Evolutionary conservation across 805 yeast genomes (phyloP).

Genomic region (Zygotorulaspora danielsina): DNA sequence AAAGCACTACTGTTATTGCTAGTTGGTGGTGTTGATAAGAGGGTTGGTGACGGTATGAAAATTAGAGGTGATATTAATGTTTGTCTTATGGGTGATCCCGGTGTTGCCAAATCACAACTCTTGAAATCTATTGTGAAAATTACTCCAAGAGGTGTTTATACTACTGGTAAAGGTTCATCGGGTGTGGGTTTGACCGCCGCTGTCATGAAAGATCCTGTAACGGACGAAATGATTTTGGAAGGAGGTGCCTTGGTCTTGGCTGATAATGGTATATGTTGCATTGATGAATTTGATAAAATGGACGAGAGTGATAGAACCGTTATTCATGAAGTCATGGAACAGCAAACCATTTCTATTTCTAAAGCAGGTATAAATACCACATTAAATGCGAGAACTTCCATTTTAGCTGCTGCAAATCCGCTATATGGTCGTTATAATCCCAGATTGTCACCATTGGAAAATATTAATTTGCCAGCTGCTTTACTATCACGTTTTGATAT

Average conservation of each 20-base stretch:
- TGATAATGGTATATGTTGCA: conserved; percentile 96
- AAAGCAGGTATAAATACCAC: conserved; percentile 98
- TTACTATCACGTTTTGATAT: conserved; percentile 91
- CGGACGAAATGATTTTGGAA: conserved; percentile 96
- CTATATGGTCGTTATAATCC: conserved; percentile 92
- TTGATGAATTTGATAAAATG: conserved; percentile 99
- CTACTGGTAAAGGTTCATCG: conserved; percentile 97
- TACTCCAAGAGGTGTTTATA: conserved; percentile 94
- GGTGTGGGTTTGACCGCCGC: conserved; percentile 99
- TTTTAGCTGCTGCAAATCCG: conserved; percentile 98
- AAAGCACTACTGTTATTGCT: conserved; percentile 79
- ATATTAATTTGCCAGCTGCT: conserved; percentile 95
- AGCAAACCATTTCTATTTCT: conserved; percentile 94
- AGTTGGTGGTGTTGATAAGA: conserved; percentile 94
- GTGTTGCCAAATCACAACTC: conserved; percentile 97
- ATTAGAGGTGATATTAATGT: conserved; percentile 96
- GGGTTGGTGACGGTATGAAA: conserved; percentile 92
- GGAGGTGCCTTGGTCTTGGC: conserved; percentile 98
- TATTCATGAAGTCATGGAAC: conserved; percentile 99
- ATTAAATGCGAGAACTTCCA: conserved; percentile 89
- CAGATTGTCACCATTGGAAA: conserved; percentile 83
- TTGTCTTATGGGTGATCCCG: conserved; percentile 98
- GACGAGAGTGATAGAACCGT: conserved; percentile 96
- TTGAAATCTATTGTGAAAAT: conserved; percentile 85
- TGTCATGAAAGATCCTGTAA: conserved; percentile 97